A percentile compares a stretch with the other conserved stretches of the same genome.
Evolutionary conservation across 2,329 filamentous ascomycete genomes (phyloP).

Genomic region (Fusarium siculi): DNA sequence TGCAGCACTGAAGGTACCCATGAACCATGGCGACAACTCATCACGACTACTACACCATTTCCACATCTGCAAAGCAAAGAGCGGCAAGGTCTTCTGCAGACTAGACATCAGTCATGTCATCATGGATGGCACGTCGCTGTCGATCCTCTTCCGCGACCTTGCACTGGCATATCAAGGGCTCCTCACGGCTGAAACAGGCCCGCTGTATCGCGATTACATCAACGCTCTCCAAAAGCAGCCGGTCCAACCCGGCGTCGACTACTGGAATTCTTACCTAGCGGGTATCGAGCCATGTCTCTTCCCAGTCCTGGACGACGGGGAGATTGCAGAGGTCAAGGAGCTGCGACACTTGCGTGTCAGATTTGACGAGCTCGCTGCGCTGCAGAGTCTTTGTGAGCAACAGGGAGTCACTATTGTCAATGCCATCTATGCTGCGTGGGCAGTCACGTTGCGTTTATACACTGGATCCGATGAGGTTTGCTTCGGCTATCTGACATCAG

Average conservation of each 20-base stretch:
- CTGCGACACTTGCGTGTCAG: constrained; percentile 30
- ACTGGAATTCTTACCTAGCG: constrained; percentile 27
- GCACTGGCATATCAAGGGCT: constrained; percentile 16
- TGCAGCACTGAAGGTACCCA: constrained; percentile 1
- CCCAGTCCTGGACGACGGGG: constrained; percentile 28
- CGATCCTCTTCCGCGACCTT: constrained; percentile 36
- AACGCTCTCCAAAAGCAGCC: constrained; percentile 13
- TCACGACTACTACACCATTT: constrained; percentile 22
- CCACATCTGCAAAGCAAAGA: constrained; percentile 34
- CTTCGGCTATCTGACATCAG: constrained; percentile 65
- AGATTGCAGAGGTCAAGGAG: constrained; percentile 11
- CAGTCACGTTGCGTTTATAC: constrained; percentile 46
- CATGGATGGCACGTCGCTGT: constrained; percentile 38
- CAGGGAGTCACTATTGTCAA: constrained; percentile 31
- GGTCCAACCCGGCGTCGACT: constrained; percentile 9
- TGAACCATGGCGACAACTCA: neutral
- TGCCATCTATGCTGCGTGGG: constrained; percentile 40
- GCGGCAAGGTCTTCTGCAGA: constrained; percentile 37
- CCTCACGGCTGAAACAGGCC: constrained; percentile 11
- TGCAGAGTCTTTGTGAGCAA: constrained; percentile 18
- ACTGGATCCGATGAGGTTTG: constrained; percentile 59
- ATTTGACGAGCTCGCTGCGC: constrained; percentile 22
- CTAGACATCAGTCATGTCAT: constrained; percentile 38
- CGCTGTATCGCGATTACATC: constrained; percentile 32
- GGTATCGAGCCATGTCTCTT: constrained; percentile 35